These are phyloP conservation scores for Zygotorulaspora florentina DNA, from an alignment of 805 yeast genomes.

Conservation along the genomic window DNA sequence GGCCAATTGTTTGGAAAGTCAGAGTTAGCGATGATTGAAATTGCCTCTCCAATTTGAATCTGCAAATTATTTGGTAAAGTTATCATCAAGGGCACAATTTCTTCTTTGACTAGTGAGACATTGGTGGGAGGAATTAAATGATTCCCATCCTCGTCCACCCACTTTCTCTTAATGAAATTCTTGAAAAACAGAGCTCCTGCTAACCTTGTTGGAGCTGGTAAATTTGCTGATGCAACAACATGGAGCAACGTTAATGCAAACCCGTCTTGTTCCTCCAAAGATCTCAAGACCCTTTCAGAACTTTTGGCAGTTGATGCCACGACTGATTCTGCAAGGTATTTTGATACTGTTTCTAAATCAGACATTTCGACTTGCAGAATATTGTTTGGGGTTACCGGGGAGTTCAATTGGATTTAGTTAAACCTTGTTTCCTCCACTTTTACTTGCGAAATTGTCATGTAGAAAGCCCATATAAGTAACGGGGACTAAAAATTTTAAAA, in stretches of 20 bases:
- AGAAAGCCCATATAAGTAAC: not conserved
- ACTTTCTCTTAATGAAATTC: slow-evolving; percentile 74
- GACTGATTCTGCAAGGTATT: slow-evolving; percentile 58
- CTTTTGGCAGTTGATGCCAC: slow-evolving; percentile 58
- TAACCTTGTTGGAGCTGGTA: slow-evolving; percentile 57
- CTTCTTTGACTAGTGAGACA: slow-evolving; percentile 62
- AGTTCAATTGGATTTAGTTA: not conserved
- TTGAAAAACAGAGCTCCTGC: slow-evolving; percentile 92
- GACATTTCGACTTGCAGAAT: slow-evolving; percentile 32
- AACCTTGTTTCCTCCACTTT: not conserved
- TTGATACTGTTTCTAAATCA: slow-evolving; percentile 51
- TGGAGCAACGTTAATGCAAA: slow-evolving; percentile 74
- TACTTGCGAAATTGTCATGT: not conserved
- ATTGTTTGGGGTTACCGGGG: not conserved
- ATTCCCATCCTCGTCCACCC: slow-evolving; percentile 88
- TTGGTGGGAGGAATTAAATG: slow-evolving; percentile 60
- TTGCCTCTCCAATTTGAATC: slow-evolving; percentile 91
- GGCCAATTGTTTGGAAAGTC: slow-evolving; percentile 95
- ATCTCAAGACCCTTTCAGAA: slow-evolving; percentile 61
- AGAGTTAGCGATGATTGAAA: slow-evolving; percentile 87
- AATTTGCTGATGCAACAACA: slow-evolving; percentile 60
- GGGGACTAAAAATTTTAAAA: not conserved
- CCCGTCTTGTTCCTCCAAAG: slow-evolving; percentile 63
- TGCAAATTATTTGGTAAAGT: slow-evolving; percentile 73
- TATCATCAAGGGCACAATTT: slow-evolving; percentile 84